phyloP scores from a whole-genome alignment of 495 filamentous ascomycete species.

The Penicillium turbatum region DNA sequence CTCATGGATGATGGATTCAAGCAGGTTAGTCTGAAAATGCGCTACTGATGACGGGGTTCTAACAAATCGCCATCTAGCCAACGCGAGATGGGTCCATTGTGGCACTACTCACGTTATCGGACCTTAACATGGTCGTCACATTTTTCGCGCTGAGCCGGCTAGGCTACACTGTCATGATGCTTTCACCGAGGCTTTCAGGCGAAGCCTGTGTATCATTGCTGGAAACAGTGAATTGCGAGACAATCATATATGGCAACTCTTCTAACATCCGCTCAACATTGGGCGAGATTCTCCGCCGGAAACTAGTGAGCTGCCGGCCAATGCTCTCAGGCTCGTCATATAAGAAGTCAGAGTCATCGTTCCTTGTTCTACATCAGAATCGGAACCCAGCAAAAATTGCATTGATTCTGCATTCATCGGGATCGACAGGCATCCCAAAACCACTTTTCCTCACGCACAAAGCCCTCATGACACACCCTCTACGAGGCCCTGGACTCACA shows the following conservation, averaged over 20 bases:
- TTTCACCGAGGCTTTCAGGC: slow-evolving; percentile 54
- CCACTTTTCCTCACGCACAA: slow-evolving; percentile 41
- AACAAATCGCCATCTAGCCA: slow-evolving; percentile 19
- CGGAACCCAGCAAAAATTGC: slow-evolving; percentile 28
- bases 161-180: slow-evolving; percentile 54
- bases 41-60: background rate
- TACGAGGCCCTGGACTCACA: slow-evolving; percentile 33
- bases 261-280: slow-evolving; percentile 38
- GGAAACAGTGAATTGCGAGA: slow-evolving; percentile 41
- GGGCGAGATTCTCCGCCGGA: slow-evolving; percentile 36
- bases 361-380: slow-evolving; percentile 33
- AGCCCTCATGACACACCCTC: slow-evolving; percentile 37
- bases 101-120: slow-evolving; percentile 51
- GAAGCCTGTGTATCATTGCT: slow-evolving; percentile 51
- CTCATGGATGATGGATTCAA: slow-evolving; percentile 40
- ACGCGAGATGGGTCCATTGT: slow-evolving; percentile 37
- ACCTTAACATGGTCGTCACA: slow-evolving; percentile 52
- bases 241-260: slow-evolving; percentile 41
- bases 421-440: slow-evolving; percentile 57
- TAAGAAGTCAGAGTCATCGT: slow-evolving; percentile 19
- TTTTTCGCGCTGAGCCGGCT: slow-evolving; percentile 56
- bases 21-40: slow-evolving; percentile 16
- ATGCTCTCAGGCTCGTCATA: slow-evolving; percentile 18
- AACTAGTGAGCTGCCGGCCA: slow-evolving; percentile 33
- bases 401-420: slow-evolving; percentile 55